These are phyloP conservation scores for Alternaria sp. DNA, from an alignment of 2,329 filamentous ascomycete species.

Conservation along the genomic window DNA sequence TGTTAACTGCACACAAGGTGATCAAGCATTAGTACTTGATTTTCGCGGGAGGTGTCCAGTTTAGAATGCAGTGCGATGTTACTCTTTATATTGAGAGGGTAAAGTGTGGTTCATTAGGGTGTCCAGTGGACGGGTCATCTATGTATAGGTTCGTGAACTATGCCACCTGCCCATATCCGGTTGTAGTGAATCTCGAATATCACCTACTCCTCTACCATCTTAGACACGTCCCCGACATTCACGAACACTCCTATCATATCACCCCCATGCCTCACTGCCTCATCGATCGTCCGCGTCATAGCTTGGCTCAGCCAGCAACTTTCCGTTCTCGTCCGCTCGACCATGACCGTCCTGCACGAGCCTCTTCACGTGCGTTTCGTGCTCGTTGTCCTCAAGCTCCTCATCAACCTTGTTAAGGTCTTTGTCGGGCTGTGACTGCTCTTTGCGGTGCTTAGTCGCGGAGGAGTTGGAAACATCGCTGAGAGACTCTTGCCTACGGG, in stretches of 20 bases:
- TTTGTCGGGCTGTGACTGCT: slow-evolving; percentile 3
- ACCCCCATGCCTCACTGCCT: neutral
- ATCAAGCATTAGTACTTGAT: neutral
- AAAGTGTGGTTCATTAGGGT: neutral
- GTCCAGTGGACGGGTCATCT: neutral
- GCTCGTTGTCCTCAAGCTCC: neutral
- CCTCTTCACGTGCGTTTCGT: neutral
- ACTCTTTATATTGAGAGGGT: neutral
- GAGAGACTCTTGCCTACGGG: slow-evolving; percentile 18
- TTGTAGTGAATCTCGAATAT: neutral
- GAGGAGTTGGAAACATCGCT: slow-evolving; percentile 20
- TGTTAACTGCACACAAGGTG: neutral
- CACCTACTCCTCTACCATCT: neutral
- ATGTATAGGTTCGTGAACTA: neutral
- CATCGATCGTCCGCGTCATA: neutral
- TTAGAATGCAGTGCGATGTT: neutral
- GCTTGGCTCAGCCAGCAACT: neutral
- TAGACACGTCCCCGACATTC: neutral
- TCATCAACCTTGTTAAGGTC: neutral
- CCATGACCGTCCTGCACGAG: neutral
- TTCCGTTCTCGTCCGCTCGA: neutral
- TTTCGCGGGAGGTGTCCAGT: neutral
- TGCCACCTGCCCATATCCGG: neutral
- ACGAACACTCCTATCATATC: neutral
- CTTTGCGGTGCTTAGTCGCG: slow-evolving; percentile 6